These are phyloP conservation scores for Erythrophleum ivorense DNA, from an alignment of 331 rosid genomes.

Conservation along the genomic window DNA sequence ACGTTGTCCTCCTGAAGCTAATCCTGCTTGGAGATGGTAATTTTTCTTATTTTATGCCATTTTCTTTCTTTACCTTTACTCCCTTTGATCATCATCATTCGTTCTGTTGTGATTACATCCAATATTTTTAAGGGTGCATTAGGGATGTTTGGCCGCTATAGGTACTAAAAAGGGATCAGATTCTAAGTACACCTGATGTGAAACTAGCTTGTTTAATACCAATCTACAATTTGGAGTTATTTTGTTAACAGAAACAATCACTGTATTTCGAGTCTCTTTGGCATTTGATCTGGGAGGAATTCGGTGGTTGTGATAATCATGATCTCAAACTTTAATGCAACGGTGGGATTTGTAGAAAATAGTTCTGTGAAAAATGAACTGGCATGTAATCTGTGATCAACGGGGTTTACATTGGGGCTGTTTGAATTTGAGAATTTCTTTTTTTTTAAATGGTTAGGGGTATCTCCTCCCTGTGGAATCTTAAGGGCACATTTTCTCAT, in stretches of 20 bases:
- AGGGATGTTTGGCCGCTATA: not conserved
- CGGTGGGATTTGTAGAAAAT: not conserved
- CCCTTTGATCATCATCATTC: not conserved
- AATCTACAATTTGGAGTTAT: not conserved
- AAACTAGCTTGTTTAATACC: not conserved
- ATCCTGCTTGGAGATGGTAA: conserved; percentile 86
- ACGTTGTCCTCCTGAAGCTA: conserved; percentile 73
- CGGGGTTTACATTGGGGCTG: not conserved
- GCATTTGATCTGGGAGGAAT: not conserved
- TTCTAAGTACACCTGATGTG: not conserved
- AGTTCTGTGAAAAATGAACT: not conserved
- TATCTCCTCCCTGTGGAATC: too few relatives aligned
- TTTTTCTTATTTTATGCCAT: not conserved
- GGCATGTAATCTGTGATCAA: not conserved
- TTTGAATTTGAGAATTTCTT: not conserved
- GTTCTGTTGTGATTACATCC: conserved; percentile 2
- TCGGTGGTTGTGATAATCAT: not conserved
- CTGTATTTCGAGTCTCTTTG: not conserved
- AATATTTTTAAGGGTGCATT: not conserved
- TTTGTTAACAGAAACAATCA: not conserved
- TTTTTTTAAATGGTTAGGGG: too few relatives aligned
- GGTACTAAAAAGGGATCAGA: not conserved
- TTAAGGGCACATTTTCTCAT: too few relatives aligned
- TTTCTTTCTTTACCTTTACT: not conserved
- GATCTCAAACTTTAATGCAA: not conserved